phyloP scores from a whole-genome alignment of 805 yeast species.

The Starmera dryadoides region DNA sequence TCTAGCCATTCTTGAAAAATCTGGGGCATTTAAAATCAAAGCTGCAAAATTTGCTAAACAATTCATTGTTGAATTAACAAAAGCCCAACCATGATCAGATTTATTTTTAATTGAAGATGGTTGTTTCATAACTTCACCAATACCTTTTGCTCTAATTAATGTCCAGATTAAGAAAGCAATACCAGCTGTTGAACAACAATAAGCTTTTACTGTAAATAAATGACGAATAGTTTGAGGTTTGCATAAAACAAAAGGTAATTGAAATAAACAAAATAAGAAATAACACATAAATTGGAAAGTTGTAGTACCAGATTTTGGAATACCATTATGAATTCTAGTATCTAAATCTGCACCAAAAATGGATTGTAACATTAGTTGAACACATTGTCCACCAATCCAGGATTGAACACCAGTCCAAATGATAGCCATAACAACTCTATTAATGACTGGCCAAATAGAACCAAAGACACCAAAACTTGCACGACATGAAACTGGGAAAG shows the following conservation, averaged over 20 bases:
- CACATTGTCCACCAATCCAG: constrained; percentile 80
- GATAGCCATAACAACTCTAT: constrained; percentile 80
- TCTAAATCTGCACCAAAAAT: too few relatives aligned
- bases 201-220: constrained; percentile 76
- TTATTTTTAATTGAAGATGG: too few relatives aligned
- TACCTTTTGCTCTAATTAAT: constrained; percentile 70
- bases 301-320: constrained; percentile 52
- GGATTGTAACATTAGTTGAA: constrained; percentile 66
- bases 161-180: constrained; percentile 82
- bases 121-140: constrained; percentile 63
- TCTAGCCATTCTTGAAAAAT: constrained; percentile 69
- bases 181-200: constrained; percentile 76
- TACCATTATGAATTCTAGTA: constrained; percentile 59
- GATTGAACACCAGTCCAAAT: constrained; percentile 88
- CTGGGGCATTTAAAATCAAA: constrained; percentile 75
- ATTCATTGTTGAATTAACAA: constrained; percentile 64
- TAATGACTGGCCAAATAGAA: constrained; percentile 79
- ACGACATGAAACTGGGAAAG: constrained; percentile 79
- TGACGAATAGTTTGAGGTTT: constrained; percentile 80
- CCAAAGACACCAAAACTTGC: constrained; percentile 85
- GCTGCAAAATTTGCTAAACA: constrained; percentile 77
- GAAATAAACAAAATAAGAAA: constrained; percentile 74
- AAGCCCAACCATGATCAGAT: constrained; percentile 60
- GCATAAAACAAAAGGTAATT: constrained; percentile 74
- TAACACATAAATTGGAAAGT: constrained; percentile 69